These are phyloP conservation scores for Lepidium didymum DNA, from an alignment of 345 rosid species.

Conservation along the genomic window DNA sequence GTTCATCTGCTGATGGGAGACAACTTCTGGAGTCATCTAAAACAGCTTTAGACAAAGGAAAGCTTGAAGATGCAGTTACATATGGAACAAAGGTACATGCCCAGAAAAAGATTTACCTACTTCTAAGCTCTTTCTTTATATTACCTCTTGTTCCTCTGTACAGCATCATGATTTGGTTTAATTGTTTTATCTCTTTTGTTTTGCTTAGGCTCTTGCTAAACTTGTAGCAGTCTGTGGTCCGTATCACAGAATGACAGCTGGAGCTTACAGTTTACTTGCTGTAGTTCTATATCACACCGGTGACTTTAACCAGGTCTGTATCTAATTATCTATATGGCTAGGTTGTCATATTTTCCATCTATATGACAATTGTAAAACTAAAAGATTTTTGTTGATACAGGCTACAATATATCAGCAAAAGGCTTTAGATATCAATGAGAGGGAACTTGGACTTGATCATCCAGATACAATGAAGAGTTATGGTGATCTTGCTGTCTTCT, in stretches of 20 bases:
- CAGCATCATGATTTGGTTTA: conserved; percentile 10
- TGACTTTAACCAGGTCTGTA: conserved; percentile 89
- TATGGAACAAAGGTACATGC: conserved; percentile 82
- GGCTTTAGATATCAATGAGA: conserved; percentile 98
- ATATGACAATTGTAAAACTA: conserved; percentile 15
- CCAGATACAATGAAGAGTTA: conserved; percentile 99
- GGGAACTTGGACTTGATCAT: conserved; percentile 98
- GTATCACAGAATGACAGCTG: conserved; percentile 98
- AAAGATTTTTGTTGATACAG: conserved; percentile 39
- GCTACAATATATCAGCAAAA: conserved; percentile 98
- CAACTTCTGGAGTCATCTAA: conserved; percentile 97
- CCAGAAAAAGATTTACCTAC: background rate
- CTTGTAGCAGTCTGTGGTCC: conserved; percentile 99
- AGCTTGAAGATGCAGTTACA: conserved; percentile 98
- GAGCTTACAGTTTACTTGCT: conserved; percentile 99
- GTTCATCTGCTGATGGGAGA: conserved; percentile 99
- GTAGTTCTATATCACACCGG: conserved; percentile 98
- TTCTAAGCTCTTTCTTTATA: conserved; percentile 5
- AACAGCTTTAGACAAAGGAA: conserved; percentile 97
- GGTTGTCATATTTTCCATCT: conserved; percentile 7
- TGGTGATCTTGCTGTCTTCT: conserved; percentile 99
- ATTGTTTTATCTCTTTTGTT: conserved; percentile 6
- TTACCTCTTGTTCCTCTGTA: conserved; percentile 1
- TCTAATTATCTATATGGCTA: background rate
- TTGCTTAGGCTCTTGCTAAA: conserved; percentile 82